These are phyloP conservation scores for Magnolia changhungtana DNA, from an alignment of 164 flowering plant species.

Conservation along the genomic window DNA sequence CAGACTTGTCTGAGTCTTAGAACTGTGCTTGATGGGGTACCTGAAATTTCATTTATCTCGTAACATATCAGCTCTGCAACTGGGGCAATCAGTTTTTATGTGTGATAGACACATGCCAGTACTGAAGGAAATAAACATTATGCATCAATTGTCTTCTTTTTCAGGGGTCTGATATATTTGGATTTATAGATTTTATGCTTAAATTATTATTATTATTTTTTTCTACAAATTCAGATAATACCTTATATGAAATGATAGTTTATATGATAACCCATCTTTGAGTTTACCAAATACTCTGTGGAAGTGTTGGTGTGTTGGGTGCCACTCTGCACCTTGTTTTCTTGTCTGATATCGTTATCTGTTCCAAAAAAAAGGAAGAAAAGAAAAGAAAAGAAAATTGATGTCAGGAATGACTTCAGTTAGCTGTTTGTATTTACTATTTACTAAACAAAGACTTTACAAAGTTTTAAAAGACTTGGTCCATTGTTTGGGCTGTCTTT, in stretches of 20 bases:
- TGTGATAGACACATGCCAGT: too few species aligned
- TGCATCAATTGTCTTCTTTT: too few species aligned
- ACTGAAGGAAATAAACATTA: too few species aligned
- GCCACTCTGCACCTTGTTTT: neutral
- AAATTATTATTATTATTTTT: neutral
- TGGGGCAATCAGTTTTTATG: too few species aligned
- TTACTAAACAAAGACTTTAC: neutral
- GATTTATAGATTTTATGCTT: neutral
- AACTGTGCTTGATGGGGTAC: too few species aligned
- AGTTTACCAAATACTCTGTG: neutral
- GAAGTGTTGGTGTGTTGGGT: neutral
- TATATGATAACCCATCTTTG: neutral
- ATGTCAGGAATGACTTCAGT: neutral
- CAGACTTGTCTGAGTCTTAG: too few species aligned
- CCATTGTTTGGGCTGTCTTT: neutral
- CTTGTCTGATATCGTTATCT: neutral
- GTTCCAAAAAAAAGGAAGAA: too few species aligned
- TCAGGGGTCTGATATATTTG: neutral
- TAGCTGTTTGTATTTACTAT: neutral
- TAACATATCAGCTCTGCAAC: too few species aligned
- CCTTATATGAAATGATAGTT: neutral
- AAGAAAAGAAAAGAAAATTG: too few species aligned
- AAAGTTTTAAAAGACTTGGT: neutral
- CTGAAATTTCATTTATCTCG: too few species aligned
- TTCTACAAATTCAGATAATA: neutral